These are phyloP conservation scores for Penstemon barbatus DNA, from an alignment of 257 asterid genomes.

Conservation along the genomic window DNA sequence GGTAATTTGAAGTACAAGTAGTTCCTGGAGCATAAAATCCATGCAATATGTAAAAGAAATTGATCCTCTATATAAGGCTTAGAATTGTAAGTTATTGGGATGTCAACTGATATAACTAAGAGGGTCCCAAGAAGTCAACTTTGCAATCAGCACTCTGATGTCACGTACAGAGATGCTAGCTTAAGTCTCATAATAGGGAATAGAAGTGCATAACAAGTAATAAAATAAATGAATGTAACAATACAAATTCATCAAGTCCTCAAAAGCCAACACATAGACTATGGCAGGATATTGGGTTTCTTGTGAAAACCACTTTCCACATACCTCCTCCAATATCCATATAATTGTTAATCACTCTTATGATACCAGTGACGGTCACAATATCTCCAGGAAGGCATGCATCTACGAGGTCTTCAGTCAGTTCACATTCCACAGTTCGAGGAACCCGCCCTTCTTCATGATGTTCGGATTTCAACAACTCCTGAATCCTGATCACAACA, in stretches of 20 bases:
- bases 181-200: constrained; percentile 2
- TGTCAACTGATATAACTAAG: constrained; percentile 3
- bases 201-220: constrained; percentile 1
- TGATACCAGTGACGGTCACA: constrained; percentile 88
- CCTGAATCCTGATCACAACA: constrained; percentile 65
- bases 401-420: constrained; percentile 94
- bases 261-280: constrained; percentile 9
- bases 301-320: constrained; percentile 24
- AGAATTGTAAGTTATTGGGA: constrained; percentile 4
- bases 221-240: not conserved
- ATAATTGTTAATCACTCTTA: constrained; percentile 88
- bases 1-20: constrained; percentile 1
- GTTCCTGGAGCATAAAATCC: constrained; percentile 22
- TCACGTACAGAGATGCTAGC: not conserved
- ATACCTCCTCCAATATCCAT: constrained; percentile 99
- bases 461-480: constrained; percentile 84
- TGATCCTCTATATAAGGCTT: constrained; percentile 11
- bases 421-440: constrained; percentile 93
- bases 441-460: constrained; percentile 98
- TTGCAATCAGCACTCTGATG: constrained; percentile 14
- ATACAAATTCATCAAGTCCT: constrained; percentile 6
- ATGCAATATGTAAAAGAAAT: not conserved
- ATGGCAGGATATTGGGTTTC: constrained; percentile 19
- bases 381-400: constrained; percentile 97
- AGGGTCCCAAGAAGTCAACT: constrained; percentile 1